phyloP scores from a whole-genome alignment of 495 filamentous ascomycete species.

The Sordaria brevicollis region DNA sequence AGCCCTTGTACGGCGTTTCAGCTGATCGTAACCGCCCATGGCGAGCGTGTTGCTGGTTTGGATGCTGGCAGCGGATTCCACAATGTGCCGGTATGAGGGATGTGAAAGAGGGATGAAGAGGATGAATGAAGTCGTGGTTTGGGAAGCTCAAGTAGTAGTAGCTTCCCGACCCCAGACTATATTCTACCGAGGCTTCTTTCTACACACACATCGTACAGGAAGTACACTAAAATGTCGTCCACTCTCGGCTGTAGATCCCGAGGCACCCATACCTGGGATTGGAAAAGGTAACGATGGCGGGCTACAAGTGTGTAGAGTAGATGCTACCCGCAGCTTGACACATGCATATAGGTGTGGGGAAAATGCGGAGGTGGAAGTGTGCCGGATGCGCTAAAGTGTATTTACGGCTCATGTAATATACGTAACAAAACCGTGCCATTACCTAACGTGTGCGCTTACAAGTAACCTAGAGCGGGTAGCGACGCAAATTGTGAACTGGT shows the following conservation, averaged over 20 bases:
- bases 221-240: too few relatives aligned
- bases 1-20: slow-evolving; percentile 53
- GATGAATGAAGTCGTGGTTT: background rate
- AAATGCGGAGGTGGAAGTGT: too few relatives aligned
- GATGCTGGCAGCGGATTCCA: background rate
- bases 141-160: background rate
- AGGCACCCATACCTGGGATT: background rate
- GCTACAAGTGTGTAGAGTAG: background rate
- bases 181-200: background rate
- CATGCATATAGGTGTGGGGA: too few relatives aligned
- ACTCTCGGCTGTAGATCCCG: background rate
- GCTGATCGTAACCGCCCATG: slow-evolving; percentile 27
- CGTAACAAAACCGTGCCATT: background rate
- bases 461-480: background rate
- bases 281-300: background rate
- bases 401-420: background rate
- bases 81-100: background rate
- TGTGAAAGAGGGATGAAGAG: background rate
- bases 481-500: too few relatives aligned
- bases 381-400: too few relatives aligned
- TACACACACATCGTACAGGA: too few relatives aligned
- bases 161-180: background rate
- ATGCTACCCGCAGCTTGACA: background rate
- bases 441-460: background rate
- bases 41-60: background rate